A percentile compares a stretch with the other conserved stretches of the same genome.
Conservation (phyloP, 352 stramenopile genomes). For the Phytophthora citrophthora region DNA sequence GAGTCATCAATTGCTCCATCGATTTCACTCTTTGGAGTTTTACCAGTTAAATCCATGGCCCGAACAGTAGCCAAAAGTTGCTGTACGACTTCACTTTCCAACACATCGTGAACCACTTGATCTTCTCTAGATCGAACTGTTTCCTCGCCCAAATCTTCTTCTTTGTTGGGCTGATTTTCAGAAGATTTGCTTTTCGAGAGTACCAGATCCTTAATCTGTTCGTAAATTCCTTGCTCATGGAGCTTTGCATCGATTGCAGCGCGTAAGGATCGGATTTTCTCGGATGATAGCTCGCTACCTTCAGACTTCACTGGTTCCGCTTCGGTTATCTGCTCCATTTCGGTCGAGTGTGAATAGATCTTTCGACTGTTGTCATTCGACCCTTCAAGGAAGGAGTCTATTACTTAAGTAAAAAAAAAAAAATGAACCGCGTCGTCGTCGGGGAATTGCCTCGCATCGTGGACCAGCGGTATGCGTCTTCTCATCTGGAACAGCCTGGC, state of each 20-base stretch:
- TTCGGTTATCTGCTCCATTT: slow-evolving; percentile 28
- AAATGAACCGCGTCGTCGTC: slow-evolving; percentile 13
- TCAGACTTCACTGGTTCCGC: slow-evolving; percentile 3
- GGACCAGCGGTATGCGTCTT: slow-evolving; percentile 13
- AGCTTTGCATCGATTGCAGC: slow-evolving; percentile 78
- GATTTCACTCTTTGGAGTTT: slow-evolving; percentile 8
- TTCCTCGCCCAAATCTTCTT: slow-evolving; percentile 3
- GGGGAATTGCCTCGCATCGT: slow-evolving; percentile 19
- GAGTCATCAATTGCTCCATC: slow-evolving; percentile 1
- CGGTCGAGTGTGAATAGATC: slow-evolving; percentile 18
- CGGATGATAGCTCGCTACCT: slow-evolving; percentile 15
- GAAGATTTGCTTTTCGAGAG: slow-evolving; percentile 30
- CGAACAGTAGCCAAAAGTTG: slow-evolving; percentile 61
- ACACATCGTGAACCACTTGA: slow-evolving; percentile 57
- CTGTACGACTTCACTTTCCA: slow-evolving; percentile 81
- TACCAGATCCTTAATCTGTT: slow-evolving; percentile 74
- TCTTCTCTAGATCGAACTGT: slow-evolving; percentile 8
- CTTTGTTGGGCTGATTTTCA: not conserved
- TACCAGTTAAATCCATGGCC: slow-evolving; percentile 28
- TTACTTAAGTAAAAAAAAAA: too few relatives aligned
- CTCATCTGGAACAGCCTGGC: not conserved
- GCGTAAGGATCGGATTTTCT: slow-evolving; percentile 59
- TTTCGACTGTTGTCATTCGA: slow-evolving; percentile 13
- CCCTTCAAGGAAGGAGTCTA: too few relatives aligned
- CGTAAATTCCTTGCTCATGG: slow-evolving; percentile 76